Evolutionary conservation across 306 rosid species (phyloP).

Genomic region (Bauhinia variegata): DNA sequence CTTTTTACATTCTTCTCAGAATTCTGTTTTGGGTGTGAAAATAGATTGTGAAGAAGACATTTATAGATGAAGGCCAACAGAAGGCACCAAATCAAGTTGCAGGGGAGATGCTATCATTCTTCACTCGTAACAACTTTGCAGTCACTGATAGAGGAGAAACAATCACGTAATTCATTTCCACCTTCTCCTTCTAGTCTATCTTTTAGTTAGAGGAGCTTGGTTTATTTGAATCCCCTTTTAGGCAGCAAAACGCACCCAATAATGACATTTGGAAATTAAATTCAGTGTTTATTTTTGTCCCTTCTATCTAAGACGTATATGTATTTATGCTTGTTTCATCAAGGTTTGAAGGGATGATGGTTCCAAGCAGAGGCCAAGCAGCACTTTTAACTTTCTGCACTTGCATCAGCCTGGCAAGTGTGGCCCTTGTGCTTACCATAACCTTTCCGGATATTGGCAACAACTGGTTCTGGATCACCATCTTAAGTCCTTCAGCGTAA

Average conservation of each 20-base stretch:
- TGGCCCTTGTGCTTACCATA: slow-evolving; percentile 90
- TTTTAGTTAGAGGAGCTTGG: not conserved
- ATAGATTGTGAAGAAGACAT: slow-evolving; percentile 90
- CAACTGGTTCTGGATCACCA: slow-evolving; percentile 83
- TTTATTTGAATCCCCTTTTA: not conserved
- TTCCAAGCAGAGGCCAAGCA: slow-evolving; percentile 86
- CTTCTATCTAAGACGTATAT: slow-evolving; percentile 8
- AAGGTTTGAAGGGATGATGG: slow-evolving; percentile 95
- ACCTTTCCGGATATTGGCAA: slow-evolving; percentile 83
- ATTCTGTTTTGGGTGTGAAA: not conserved
- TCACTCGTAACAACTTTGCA: slow-evolving; percentile 80
- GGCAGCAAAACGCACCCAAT: not conserved
- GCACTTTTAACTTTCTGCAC: slow-evolving; percentile 86
- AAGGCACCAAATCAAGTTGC: slow-evolving; percentile 72
- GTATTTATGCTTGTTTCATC: not conserved
- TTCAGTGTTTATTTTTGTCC: not conserved
- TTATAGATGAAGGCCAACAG: slow-evolving; percentile 57
- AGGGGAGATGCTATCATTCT: slow-evolving; percentile 85
- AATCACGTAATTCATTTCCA: slow-evolving; percentile 60
- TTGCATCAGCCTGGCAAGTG: slow-evolving; percentile 86
- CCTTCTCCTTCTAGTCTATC: not conserved
- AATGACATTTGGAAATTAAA: not conserved
- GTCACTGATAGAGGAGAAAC: slow-evolving; percentile 84
- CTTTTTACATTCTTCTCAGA: not conserved
- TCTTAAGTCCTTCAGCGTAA: slow-evolving; percentile 88